These are phyloP conservation scores for Pseudocercospora fijiensis DNA, from an alignment of 2,329 filamentous ascomycete species.

Conservation along the genomic window DNA sequence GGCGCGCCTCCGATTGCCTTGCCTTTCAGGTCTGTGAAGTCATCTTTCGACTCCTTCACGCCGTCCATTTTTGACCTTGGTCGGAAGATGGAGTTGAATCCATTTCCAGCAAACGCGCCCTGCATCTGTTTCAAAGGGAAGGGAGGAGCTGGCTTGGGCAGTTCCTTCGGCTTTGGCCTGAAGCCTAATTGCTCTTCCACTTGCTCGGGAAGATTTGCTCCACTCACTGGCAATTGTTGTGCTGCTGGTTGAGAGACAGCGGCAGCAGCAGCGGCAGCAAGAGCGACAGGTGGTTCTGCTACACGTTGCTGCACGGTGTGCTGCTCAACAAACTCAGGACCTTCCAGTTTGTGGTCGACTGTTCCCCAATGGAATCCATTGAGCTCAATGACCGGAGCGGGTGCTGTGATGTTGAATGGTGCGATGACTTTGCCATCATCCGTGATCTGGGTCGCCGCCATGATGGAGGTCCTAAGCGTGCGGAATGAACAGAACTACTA, in stretches of 20 bases:
- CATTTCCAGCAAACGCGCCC: slow-evolving; percentile 35
- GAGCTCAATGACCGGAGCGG: slow-evolving; percentile 16
- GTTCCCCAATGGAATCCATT: slow-evolving; percentile 14
- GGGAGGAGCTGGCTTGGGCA: slow-evolving; percentile 2
- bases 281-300: not conserved
- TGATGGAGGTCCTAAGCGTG: not conserved
- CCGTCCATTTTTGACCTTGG: slow-evolving; percentile 31
- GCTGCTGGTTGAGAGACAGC: not conserved
- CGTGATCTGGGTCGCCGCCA: slow-evolving; percentile 9
- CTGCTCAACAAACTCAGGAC: not conserved
- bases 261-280: not conserved
- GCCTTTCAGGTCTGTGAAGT: not conserved
- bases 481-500: not conserved
- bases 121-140: slow-evolving; percentile 15
- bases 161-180: not conserved
- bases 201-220: not conserved
- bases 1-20: not conserved
- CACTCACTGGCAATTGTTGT: not conserved
- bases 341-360: slow-evolving; percentile 10
- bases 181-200: not conserved
- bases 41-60: not conserved
- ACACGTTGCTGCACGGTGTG: not conserved
- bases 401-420: slow-evolving; percentile 17
- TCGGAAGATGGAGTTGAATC: slow-evolving; percentile 45
- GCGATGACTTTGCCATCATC: slow-evolving; percentile 14